Evolutionary conservation across 2,329 filamentous ascomycete species (phyloP), one percentile per base, ranked within the genome.

Genomic region (Teratosphaeria nubilosa): DNA sequence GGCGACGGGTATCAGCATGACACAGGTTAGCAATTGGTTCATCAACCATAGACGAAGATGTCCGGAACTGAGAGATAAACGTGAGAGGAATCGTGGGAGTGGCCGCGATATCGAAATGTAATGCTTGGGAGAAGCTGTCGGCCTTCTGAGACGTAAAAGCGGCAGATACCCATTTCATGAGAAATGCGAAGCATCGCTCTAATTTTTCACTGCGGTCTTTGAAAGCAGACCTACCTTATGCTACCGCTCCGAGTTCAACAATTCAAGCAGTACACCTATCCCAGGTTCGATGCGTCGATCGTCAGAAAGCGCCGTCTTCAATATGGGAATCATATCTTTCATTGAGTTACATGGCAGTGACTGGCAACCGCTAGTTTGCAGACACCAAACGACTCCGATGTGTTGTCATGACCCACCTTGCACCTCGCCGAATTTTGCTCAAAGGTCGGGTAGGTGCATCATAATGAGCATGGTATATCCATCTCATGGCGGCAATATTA

Each of bases 21-120:
- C 70, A 45, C 71, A 73, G 62, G 71, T 73, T 60, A 73, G 71
- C 68, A 73, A 73, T 59, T 73, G 71, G 70, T 73, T 73, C 61
- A 73, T 73, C 60, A 73, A 73, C 57, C 71, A 73, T 59, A 64
- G 71, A 37, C 63, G 71, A 53, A 65, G 71, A 27, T 73, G 70
- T 58, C 71, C 71, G 14, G 70, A 73, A 59, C 62, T 73, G 7
- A 67, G 70, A 25, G 71, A 73, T 59, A 68, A 69, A 61, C 70
- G 70, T 16, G 70, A 72, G 52, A 68, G 64, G 58, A 63, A 62
- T 54, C 59, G 56, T 11, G 51, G 30, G 24, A 48, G 14, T 31
- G 60, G 41, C 41, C 41, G 41, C 41, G 41, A 48, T 22, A 20
- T 48, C 6, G 41, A 48, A 16, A 48, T 48, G 41, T 48, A 48